Base-by-base conservation (phyloP, 495 filamentous ascomycete species). In the Choiromyces venosus region DNA sequence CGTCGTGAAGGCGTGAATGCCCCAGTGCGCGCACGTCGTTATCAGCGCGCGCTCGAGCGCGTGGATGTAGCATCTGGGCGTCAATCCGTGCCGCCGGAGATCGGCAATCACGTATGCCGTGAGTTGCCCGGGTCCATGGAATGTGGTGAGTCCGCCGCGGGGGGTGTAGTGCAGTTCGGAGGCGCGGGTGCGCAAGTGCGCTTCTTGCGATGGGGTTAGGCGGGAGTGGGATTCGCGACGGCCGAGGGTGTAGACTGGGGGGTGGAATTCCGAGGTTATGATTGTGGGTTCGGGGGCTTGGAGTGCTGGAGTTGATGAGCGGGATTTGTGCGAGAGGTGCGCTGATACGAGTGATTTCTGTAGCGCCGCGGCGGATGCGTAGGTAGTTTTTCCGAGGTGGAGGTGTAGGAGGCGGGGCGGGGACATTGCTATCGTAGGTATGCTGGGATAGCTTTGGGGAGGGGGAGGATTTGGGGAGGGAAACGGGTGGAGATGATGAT, bases 121-220 rank as follows among this genome's bases (percentile, higher is more conserved):
- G 73, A 94, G 83, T 81, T 99, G 95, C 0, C 95, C 95, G 0
- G 95, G 95, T 0, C 95, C 95, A 81, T 99, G 95, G 84, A 96
- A 99, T 6, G 95, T 98, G 0, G 91, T 94, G 72, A 95, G 91
- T 0, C 95, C 95, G 75, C 95, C 95, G 65, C 95, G 89, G 10
- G 90, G 87, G 8, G 93, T 90, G 70, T 89, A 85, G 52, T 88
- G 81, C 77, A 96, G 86, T 29, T 89, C 87, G 29, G 92, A 91
- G 21, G 85, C 83, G 36, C 81, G 69, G 46, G 82, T 80, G 40
- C 75, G 79, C 5, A 89, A 82, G 65, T 85, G 81, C 0, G 73
- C 79, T 21, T 75, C 78, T 35, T 80, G 76, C 70, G 84, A 79
- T 14, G 80, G 79, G 29, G 86, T 86, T 70, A 90, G 86, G 1